Percentiles rank a stretch among this genome's conserved stretches.
Conservation (phyloP, 306 rosid genomes). For the Acmispon strigosus region DNA sequence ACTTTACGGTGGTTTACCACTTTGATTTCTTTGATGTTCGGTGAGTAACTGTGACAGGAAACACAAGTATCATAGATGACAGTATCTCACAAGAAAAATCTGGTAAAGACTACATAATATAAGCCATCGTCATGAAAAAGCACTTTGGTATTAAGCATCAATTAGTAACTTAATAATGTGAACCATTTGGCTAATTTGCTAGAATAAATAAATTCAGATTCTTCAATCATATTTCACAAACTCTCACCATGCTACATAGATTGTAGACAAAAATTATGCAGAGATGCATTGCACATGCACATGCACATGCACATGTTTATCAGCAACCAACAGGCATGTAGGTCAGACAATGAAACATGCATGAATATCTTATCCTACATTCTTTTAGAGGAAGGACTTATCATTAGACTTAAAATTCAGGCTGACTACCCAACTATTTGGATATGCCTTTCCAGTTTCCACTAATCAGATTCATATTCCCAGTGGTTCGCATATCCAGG, state of each 20-base stretch:
- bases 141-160: neutral
- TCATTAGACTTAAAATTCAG: neutral
- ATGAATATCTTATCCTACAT: neutral
- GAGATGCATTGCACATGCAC: neutral
- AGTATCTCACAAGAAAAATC: neutral
- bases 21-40: constrained; percentile 81
- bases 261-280: neutral
- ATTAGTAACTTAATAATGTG: neutral
- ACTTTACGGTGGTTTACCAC: constrained; percentile 83
- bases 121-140: neutral
- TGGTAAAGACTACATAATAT: neutral
- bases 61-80: constrained; percentile 11
- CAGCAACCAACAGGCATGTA: neutral
- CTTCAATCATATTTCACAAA: neutral
- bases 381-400: neutral
- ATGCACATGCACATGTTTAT: neutral
- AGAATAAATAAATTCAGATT: neutral
- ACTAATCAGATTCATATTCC: neutral
- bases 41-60: constrained; percentile 68
- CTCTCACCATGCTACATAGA: neutral
- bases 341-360: too few relatives aligned
- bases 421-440: neutral
- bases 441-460: neutral
- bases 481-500: neutral
- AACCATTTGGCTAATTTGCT: neutral